A percentile compares a stretch with the other conserved stretches of the same genome.
Conservation (phyloP, 2,329 filamentous ascomycete species). For the Corinectria fuckeliana region DNA sequence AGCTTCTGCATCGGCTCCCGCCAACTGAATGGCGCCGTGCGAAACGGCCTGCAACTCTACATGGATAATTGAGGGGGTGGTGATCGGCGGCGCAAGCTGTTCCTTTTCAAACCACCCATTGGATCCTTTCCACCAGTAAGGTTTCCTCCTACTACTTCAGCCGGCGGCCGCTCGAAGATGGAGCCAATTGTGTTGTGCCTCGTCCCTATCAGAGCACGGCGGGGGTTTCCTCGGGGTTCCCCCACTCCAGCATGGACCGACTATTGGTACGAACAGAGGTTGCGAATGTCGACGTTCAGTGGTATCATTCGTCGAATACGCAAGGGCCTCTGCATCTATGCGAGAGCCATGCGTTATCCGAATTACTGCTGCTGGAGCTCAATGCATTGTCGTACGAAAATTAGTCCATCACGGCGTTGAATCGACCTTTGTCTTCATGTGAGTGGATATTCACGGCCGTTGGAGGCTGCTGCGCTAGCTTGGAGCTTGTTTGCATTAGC, state of each 20-base stretch:
- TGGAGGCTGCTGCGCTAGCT: not conserved
- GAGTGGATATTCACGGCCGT: not conserved
- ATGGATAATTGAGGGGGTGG: conserved; percentile 8
- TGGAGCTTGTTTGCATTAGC: not conserved
- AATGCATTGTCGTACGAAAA: not conserved
- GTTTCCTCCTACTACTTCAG: conserved; percentile 3
- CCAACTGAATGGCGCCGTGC: conserved; percentile 9
- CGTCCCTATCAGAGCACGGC: conserved; percentile 6
- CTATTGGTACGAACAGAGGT: not conserved
- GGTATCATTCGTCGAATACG: not conserved
- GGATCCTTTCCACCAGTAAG: conserved; percentile 14
- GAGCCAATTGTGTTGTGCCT: conserved; percentile 11
- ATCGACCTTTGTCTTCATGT: not conserved
- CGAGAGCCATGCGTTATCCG: not conserved
- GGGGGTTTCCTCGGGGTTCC: not conserved
- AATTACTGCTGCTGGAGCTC: not conserved
- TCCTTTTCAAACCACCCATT: not conserved
- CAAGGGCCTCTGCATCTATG: not conserved
- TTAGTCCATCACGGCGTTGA: not conserved
- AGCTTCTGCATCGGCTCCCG: conserved; percentile 4
- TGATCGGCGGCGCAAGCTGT: conserved; percentile 6
- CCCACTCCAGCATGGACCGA: not conserved
- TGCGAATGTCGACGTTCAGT: not conserved
- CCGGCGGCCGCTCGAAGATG: conserved; percentile 11
- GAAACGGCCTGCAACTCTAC: not conserved